These are phyloP conservation scores for Starmerella gropengiesseri DNA, from an alignment of 805 yeast genomes.

Conservation along the genomic window DNA sequence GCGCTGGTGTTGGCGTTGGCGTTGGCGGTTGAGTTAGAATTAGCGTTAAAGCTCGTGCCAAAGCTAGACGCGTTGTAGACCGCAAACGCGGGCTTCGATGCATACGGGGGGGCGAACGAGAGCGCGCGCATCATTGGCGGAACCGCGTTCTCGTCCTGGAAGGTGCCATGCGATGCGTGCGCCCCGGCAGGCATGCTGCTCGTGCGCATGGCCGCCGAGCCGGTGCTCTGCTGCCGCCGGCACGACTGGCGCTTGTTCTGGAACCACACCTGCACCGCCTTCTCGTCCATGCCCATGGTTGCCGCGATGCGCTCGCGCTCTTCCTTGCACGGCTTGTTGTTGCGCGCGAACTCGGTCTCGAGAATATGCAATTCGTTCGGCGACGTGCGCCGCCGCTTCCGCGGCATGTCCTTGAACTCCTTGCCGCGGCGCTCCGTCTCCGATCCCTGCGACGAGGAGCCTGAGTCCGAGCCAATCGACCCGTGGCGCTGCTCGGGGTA, in stretches of 20 bases:
- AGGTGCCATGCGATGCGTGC: not conserved
- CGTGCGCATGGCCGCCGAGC: conserved; percentile 13
- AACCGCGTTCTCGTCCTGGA: conserved; percentile 16
- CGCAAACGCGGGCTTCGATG: conserved; percentile 2
- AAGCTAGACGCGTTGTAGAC: not conserved
- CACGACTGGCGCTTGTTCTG: conserved; percentile 86
- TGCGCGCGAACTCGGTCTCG: conserved; percentile 63
- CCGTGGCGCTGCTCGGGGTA: not conserved
- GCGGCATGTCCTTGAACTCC: conserved; percentile 54
- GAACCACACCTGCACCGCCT: conserved; percentile 97
- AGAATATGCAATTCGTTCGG: conserved; percentile 74
- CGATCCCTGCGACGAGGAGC: conserved; percentile 1
- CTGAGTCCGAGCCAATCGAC: conserved; percentile 2
- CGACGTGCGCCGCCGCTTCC: conserved; percentile 91
- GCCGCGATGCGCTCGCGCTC: conserved; percentile 69
- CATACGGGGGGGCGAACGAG: not conserved
- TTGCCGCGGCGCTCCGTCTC: conserved; percentile 59
- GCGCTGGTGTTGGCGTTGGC: not conserved
- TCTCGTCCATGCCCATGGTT: conserved; percentile 85
- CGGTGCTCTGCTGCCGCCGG: conserved; percentile 26
- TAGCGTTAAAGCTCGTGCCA: not conserved
- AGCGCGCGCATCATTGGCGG: not conserved
- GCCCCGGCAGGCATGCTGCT: conserved; percentile 15
- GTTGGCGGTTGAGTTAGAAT: not conserved
- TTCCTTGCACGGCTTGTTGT: conserved; percentile 70